phyloP scores from a whole-genome alignment of 2,329 filamentous ascomycete species.

The Colletotrichum musicola region DNA sequence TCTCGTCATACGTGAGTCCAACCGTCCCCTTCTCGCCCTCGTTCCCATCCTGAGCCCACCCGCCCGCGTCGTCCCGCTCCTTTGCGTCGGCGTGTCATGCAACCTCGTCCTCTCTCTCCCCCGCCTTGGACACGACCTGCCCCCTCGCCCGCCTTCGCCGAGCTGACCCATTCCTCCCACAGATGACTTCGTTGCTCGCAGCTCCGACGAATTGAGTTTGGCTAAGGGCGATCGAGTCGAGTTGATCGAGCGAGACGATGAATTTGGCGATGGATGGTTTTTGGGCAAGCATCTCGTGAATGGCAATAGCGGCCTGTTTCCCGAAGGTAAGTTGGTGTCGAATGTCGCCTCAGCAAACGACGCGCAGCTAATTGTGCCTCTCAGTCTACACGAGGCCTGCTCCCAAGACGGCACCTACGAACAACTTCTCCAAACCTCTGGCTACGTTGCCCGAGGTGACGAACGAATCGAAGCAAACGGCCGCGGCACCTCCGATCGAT shows the following conservation, averaged over 20 bases:
- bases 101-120: constrained; percentile 15
- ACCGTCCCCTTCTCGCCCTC: constrained; percentile 10
- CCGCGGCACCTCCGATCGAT: constrained; percentile 24
- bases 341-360: constrained; percentile 29
- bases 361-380: constrained; percentile 16
- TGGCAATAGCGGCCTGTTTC: constrained; percentile 82
- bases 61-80: constrained; percentile 14
- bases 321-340: constrained; percentile 73
- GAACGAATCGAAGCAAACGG: constrained; percentile 42
- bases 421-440: constrained; percentile 48
- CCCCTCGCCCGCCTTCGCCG: not conserved
- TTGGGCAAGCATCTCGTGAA: constrained; percentile 80
- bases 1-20: constrained; percentile 76
- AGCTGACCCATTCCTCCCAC: constrained; percentile 20
- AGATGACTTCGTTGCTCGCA: constrained; percentile 95
- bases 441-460: constrained; percentile 48
- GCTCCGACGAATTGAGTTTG: constrained; percentile 91
- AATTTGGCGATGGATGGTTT: constrained; percentile 91
- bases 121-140: constrained; percentile 22
- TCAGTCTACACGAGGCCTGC: constrained; percentile 73
- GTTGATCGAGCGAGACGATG: constrained; percentile 86
- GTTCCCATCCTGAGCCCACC: constrained; percentile 14
- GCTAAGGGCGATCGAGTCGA: constrained; percentile 87
- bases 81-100: constrained; percentile 27
- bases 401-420: constrained; percentile 57